phyloP scores from a whole-genome alignment of 208 protist genomes.

The Wallacemonas rigidus region DNA sequence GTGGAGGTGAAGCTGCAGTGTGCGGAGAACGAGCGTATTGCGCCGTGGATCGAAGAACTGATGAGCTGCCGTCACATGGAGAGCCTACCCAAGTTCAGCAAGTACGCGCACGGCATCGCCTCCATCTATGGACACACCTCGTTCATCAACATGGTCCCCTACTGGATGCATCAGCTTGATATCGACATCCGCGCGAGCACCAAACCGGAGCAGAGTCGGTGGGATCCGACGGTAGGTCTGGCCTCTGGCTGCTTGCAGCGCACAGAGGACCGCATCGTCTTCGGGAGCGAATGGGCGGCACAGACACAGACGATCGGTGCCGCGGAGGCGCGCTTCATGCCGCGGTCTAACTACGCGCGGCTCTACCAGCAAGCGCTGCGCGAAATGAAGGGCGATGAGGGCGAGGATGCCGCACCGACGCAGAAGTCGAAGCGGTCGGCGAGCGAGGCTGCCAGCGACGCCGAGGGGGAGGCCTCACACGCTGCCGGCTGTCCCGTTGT shows the following conservation, averaged over 20 bases:
- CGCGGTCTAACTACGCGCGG: conserved; percentile 72
- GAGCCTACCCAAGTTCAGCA: conserved; percentile 88
- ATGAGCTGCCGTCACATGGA: conserved; percentile 92
- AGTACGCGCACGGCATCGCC: conserved; percentile 90
- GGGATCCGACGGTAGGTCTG: conserved; percentile 83
- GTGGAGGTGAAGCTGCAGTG: conserved; percentile 91
- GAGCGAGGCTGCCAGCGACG: conserved; percentile 9
- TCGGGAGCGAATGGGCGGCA: conserved; percentile 61
- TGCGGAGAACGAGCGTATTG: conserved; percentile 86
- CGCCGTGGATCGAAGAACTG: conserved; percentile 89
- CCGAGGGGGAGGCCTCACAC: conserved; percentile 2
- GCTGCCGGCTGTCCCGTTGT: conserved; percentile 40
- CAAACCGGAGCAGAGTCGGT: conserved; percentile 79
- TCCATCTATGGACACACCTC: conserved; percentile 85
- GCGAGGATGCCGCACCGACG: not conserved
- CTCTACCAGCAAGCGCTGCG: conserved; percentile 69
- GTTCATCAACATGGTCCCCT: conserved; percentile 88
- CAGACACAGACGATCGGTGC: conserved; percentile 86
- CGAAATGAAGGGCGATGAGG: conserved; percentile 17
- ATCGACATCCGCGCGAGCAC: conserved; percentile 89
- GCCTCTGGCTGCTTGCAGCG: conserved; percentile 80
- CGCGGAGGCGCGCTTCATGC: conserved; percentile 81
- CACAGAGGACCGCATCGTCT: conserved; percentile 75
- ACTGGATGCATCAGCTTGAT: conserved; percentile 89
- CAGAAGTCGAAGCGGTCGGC: conserved; percentile 7